phyloP scores from a whole-genome alignment of 1,284 basidiomycete genomes.

The Macrocystidia cucumis region DNA sequence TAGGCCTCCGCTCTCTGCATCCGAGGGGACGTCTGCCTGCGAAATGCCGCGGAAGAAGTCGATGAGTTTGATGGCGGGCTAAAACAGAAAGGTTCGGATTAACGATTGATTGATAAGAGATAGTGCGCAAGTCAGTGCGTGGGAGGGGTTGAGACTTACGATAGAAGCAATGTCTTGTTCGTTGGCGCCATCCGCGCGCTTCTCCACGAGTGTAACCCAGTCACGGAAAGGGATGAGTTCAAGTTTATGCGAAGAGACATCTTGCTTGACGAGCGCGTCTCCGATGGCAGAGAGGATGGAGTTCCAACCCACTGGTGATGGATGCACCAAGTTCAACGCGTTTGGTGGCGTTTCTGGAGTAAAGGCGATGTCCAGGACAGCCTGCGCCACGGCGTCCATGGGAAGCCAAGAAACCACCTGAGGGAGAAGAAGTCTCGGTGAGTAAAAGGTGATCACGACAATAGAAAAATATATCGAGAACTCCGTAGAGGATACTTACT shows the following conservation, averaged over 20 bases:
- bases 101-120: not conserved
- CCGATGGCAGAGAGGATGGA: not conserved
- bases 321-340: not conserved
- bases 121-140: too few species aligned
- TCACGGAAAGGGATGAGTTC: not conserved
- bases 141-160: too few species aligned
- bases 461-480: not conserved
- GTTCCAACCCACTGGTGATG: not conserved
- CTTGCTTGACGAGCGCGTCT: not conserved
- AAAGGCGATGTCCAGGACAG: not conserved
- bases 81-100: not conserved
- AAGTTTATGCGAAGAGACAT: too few species aligned
- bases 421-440: too few species aligned
- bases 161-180: not conserved
- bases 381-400: not conserved
- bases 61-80: not conserved
- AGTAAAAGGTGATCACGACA: too few species aligned
- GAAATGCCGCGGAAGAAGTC: not conserved
- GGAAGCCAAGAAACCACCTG: not conserved
- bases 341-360: not conserved
- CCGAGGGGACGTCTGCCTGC: not conserved
- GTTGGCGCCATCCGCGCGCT: not conserved
- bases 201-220: not conserved
- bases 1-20: not conserved
- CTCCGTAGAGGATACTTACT: conserved; percentile 6